Conservation (phyloP, 306 rosid species). For the Trifolium subterraneum region DNA sequence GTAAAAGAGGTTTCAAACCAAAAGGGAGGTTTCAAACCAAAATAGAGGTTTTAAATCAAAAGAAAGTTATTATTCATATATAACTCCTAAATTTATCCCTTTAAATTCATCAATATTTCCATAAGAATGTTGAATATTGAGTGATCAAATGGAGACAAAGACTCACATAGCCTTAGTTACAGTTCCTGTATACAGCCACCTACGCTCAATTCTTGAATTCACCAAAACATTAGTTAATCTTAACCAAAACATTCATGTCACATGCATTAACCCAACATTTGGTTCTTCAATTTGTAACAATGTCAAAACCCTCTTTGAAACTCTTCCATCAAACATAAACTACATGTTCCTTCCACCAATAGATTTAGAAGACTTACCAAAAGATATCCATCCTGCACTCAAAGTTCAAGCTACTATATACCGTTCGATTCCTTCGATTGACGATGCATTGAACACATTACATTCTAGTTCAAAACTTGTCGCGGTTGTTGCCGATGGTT, state of each 20-base stretch:
- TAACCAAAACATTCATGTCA: slow-evolving; percentile 40
- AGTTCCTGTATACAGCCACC: slow-evolving; percentile 48
- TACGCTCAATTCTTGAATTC: slow-evolving; percentile 46
- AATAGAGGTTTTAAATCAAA: neutral
- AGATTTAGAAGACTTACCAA: slow-evolving; percentile 3
- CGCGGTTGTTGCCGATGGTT: slow-evolving; percentile 44
- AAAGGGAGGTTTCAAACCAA: neutral
- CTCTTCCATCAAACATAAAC: slow-evolving; percentile 43
- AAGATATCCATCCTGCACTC: slow-evolving; percentile 30
- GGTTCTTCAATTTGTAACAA: slow-evolving; percentile 41
- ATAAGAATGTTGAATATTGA: neutral
- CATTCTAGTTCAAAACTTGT: slow-evolving; percentile 5
- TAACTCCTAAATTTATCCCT: neutral
- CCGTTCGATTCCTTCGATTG: slow-evolving; percentile 34
- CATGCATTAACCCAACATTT: slow-evolving; percentile 47
- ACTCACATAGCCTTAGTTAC: slow-evolving; percentile 47
- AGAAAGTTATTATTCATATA: neutral
- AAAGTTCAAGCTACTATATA: slow-evolving; percentile 21
- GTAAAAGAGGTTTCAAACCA: slow-evolving; percentile 1
- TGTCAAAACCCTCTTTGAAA: slow-evolving; percentile 37
- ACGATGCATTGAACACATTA: slow-evolving; percentile 21
- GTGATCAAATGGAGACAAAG: slow-evolving; percentile 36
- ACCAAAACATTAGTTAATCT: slow-evolving; percentile 32
- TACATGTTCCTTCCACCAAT: slow-evolving; percentile 43
- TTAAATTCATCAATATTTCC: slow-evolving; percentile 16